Conservation (phyloP, 371 early-diverging fungal genomes). For the Globomyces sp. region DNA sequence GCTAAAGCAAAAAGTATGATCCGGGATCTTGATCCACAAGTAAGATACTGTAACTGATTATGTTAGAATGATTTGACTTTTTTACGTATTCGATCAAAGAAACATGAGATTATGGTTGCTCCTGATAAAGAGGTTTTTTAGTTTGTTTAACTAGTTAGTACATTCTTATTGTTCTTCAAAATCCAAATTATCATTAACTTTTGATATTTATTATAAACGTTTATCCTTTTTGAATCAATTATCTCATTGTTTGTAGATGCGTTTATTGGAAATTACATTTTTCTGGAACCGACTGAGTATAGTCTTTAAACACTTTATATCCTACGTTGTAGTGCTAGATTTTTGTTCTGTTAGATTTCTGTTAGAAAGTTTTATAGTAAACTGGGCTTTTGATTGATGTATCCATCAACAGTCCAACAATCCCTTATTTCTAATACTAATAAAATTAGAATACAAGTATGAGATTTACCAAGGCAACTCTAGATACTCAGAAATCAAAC, state of each 20-base stretch:
- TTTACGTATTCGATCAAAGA: constrained; percentile 85
- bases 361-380: neutral
- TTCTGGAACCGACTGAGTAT: neutral
- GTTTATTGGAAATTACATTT: neutral
- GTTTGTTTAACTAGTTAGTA: constrained; percentile 74
- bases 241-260: neutral
- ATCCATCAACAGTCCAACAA: no score
- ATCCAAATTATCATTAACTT: constrained; percentile 52
- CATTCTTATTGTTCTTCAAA: constrained; percentile 84
- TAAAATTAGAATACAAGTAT: no score
- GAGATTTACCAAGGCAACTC: no score
- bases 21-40: constrained; percentile 71
- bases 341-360: neutral
- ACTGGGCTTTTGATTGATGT: no score
- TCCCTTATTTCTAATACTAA: no score
- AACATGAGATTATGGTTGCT: constrained; percentile 93
- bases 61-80: constrained; percentile 88
- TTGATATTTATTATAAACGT: neutral
- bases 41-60: constrained; percentile 20
- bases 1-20: constrained; percentile 65
- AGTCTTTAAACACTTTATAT: neutral
- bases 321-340: neutral
- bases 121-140: constrained; percentile 63
- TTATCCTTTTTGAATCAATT: neutral
- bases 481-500: no score